A percentile compares a stretch with the other conserved stretches of the same genome.
Evolutionary conservation across 208 protist species (phyloP).

Genomic region (Leishmania gerbilli): DNA sequence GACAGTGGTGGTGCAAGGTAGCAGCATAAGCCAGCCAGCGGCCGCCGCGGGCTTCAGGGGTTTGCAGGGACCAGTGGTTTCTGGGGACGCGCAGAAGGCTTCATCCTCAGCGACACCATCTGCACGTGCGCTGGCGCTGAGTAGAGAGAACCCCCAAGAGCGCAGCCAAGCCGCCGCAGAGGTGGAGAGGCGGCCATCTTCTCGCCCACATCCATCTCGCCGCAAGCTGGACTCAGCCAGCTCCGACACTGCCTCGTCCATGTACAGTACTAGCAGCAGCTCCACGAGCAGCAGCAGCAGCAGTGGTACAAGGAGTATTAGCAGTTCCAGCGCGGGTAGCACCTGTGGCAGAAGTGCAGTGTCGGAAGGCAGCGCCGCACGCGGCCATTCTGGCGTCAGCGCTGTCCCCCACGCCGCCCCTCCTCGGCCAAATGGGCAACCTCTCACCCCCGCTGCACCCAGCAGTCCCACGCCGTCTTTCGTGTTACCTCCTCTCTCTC

Average conservation of each 20-base stretch:
- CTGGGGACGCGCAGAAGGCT: not conserved
- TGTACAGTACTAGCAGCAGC: slow-evolving; percentile 7
- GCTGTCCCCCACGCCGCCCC: not conserved
- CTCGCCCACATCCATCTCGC: not conserved
- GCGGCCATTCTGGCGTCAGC: not conserved
- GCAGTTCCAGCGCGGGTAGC: not conserved
- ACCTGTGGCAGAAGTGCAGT: not conserved
- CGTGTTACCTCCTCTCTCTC: not conserved
- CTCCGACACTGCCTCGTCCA: not conserved
- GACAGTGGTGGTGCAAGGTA: not conserved
- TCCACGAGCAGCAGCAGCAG: slow-evolving; percentile 1
- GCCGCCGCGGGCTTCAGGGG: not conserved
- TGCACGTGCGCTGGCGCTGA: not conserved
- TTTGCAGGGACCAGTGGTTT: not conserved
- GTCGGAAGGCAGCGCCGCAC: not conserved
- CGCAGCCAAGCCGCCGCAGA: not conserved
- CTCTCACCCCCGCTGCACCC: not conserved
- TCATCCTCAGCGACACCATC: not conserved
- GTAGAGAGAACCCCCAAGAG: not conserved
- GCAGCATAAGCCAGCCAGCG: not conserved
- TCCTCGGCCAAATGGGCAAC: not conserved
- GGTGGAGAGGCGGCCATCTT: not conserved
- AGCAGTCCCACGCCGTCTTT: slow-evolving; percentile 1
- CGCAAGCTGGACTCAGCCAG: not conserved
- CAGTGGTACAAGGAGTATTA: not conserved